Evolutionary conservation across 1,284 basidiomycete species (phyloP), one percentile per base, ranked within the genome.

Genomic region (Heterobasidion irregulare): DNA sequence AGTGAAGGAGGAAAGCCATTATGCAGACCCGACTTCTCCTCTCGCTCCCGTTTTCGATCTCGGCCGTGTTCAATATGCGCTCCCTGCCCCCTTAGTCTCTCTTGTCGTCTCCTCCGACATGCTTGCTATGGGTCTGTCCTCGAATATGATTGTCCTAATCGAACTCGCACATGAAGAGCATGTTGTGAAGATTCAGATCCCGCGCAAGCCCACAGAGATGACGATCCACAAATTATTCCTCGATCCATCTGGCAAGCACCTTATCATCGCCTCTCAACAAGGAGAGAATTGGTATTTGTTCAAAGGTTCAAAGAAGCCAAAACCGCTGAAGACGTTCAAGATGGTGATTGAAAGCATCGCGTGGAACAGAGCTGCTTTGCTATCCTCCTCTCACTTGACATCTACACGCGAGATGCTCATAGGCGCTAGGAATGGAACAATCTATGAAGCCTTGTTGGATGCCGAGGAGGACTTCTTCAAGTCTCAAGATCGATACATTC

Each of bases 251-350:
- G 95, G 94, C 2, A 78, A 88, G 32, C 97, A 99, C 70, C 80
- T 96, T 48, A 71, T 99, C 50, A 77, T 97, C 54, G 90, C 92
- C 0, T 94, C 93, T 33, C 75, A 76, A 13, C 85, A 92, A 63
- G 94, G 94, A 50, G 94, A 99, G 67, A 95, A 94, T 59, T 98
- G 92, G 84, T 98, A 99, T 69, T 76, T 94, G 3, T 94, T 79
- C 69, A 80, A 83, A 59, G 80, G 80, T 18, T 87, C 86, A 82
- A 88, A 88, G 71, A 90, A 92, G 64, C 86, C 91, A 0, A 80
- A 83, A 52, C 84, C 79, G 41, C 72, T 97, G 49, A 86, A 92
- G 64, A 80, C 83, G 16, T 86, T 95, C 67, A 88, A 92, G 66
- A 89, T 94, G 75, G 77, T 92, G 62, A 86, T 98, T 60, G 92